phyloP scores from a whole-genome alignment of 305 asterid species.

The Solanum hybrid region DNA sequence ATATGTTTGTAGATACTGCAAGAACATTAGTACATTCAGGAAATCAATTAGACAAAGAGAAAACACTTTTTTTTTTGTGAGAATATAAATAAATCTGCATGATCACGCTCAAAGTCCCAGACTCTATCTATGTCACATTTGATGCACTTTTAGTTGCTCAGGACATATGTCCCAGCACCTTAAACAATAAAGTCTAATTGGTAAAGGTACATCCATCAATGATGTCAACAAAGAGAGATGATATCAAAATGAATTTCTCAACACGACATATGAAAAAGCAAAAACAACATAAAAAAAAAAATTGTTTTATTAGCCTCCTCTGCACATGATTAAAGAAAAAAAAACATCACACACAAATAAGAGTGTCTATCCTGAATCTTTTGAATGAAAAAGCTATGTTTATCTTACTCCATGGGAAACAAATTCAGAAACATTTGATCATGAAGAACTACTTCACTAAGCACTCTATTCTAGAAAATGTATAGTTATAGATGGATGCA shows the following conservation, averaged over 20 bases:
- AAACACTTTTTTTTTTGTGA: background rate
- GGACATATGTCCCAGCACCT: background rate
- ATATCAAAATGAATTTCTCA: background rate
- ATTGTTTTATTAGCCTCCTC: background rate
- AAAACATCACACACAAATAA: too few relatives aligned
- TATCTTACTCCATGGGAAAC: background rate
- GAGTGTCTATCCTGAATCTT: background rate
- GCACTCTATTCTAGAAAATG: background rate
- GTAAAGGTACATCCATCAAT: background rate
- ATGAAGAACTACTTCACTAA: background rate
- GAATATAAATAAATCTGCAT: background rate
- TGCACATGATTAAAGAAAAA: background rate
- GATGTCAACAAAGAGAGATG: background rate
- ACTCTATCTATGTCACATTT: background rate
- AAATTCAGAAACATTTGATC: background rate
- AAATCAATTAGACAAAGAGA: background rate
- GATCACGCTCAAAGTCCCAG: background rate
- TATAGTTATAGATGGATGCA: background rate
- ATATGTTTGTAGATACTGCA: slow-evolving; percentile 44
- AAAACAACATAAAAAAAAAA: background rate
- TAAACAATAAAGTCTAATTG: background rate
- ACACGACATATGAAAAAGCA: background rate
- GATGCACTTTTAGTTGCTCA: background rate
- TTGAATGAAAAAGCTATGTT: background rate
- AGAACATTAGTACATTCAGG: background rate